Evolutionary conservation across 148 eudicot species (phyloP), one percentile per base, ranked within the genome.

Genomic region (Silene conica): DNA sequence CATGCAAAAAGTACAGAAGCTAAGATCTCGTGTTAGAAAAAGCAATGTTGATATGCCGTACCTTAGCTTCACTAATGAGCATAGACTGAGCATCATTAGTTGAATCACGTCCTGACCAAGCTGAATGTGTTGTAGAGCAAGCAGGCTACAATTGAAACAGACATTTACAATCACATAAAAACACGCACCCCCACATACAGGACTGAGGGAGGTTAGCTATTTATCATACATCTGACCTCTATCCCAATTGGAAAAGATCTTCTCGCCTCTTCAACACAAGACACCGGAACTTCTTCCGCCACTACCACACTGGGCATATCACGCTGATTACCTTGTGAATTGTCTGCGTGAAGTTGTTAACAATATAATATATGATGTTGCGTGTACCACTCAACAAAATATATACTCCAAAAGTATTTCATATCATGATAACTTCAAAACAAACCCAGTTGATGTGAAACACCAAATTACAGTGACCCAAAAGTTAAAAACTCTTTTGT

Each of bases 261-360:
- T 76, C 85, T 75, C 74, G 73, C 81, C 84, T 78, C 85, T 76
- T 41, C 75, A 63, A 72, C 70, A 38, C 63, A 74, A 50, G 70
- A 52, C 45, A 56, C 68, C 9, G 4, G 38, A 23, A 70, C 67
- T 25, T 55, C 75, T 63, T 59, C 56, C 71, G 45, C 25, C 23
- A 62, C 82, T 61, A 54, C 45, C 34, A 41, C 28, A 54, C 61
- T 12, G 61, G 28, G 38, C 45, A 61, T 45, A 70, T 79, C 38
- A 56, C 50, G 26, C 54, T 61, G 45, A 50, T 74, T 68, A 46
- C 6, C 9, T 31, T 73, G 57, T 45, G 63, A 60, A 63, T 20
- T 21, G 5, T n/a, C 71, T 64, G 63, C 19, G 54, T 48, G 25
- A 13, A 20, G 28, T 23, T 11, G 28, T 23, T 11, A 6, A 38